Evolutionary conservation across 2,329 filamentous ascomycete species (phyloP).

Genomic region (Amauroascus verrucosus): DNA sequence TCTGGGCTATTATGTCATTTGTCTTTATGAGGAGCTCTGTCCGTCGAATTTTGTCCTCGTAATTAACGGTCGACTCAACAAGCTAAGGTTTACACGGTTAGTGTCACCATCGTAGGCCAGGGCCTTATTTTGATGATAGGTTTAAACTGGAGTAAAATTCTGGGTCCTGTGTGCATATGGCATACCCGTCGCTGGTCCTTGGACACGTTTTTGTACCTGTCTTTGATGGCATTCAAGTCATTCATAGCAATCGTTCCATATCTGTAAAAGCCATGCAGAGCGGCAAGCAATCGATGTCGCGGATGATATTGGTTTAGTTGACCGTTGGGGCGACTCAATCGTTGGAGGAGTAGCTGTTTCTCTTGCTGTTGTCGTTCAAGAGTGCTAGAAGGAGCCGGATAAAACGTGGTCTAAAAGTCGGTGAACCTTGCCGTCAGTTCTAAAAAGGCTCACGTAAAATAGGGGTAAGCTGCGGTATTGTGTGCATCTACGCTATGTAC

Average conservation of each 20-base stretch:
- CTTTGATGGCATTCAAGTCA: background rate
- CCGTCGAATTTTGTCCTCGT: constrained; percentile 44
- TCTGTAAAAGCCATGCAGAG: constrained; percentile 21
- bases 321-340: constrained; percentile 14
- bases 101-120: background rate
- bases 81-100: constrained; percentile 26
- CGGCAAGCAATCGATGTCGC: constrained; percentile 22
- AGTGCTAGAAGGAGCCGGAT: background rate
- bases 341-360: constrained; percentile 17
- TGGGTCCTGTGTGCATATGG: background rate
- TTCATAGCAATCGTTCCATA: constrained; percentile 17
- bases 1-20: constrained; percentile 41
- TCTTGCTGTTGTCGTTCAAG: constrained; percentile 12
- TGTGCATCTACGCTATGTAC: too few species aligned
- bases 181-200: constrained; percentile 8
- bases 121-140: background rate
- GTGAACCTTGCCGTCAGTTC: background rate
- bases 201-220: constrained; percentile 10
- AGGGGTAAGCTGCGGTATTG: too few species aligned
- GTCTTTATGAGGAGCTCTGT: constrained; percentile 35
- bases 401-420: background rate
- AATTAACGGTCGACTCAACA: constrained; percentile 49
- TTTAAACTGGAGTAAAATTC: too few species aligned
- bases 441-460: background rate
- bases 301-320: constrained; percentile 20